Base-by-base conservation (phyloP, 768 basidiomycete species). In the Lactarius quietus region DNA sequence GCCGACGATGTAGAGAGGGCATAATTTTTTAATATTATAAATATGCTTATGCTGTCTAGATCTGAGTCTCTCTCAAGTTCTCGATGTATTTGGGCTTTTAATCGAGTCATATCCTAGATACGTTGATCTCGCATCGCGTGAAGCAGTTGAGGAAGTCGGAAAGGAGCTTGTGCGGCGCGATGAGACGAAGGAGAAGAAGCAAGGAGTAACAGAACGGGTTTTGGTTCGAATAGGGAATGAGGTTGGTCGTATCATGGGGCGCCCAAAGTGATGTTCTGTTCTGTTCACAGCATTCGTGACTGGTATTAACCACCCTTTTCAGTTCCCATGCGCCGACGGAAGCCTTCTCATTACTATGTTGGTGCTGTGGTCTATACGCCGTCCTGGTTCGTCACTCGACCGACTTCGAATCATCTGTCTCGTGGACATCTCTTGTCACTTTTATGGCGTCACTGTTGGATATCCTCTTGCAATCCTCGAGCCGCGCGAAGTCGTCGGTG, bases 51-150 rank as follows among this genome's bases (percentile, higher is more conserved):
- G 39, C 39, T 35, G 64, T 68, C 18, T 67, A 92, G 90, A 87
- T 70, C 76, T 91, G 59, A 77, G 75, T 39, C 75, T 87, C 58
- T 78, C 83, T 0, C 88, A 90, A 72, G 79, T 78, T 23, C 69
- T 87, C 75, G 92, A 92, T 72, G 71, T 94, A 29, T 88, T 95
- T 74, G 80, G 81, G 64, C 78, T 94, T 6, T 76, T 95, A 57
- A 89, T 87, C 1, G 76, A 85, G 59, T 93, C 90, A 0, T 90
- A 92, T 74, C 85, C 90, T 18, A 85, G 88, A 70, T 94, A 94
- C 79, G 78, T 84, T 52, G 93, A 95, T 73, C 74, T 81, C 3
- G 72, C 79, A 56, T 95, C 93, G 1, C 80, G 87, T 66, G 81
- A 84, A 62, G 90, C 89, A 3, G 89, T 91, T 0, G 86, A 92